Base-by-base conservation (phyloP, 345 rosid genomes). In the Turritis glabra region DNA sequence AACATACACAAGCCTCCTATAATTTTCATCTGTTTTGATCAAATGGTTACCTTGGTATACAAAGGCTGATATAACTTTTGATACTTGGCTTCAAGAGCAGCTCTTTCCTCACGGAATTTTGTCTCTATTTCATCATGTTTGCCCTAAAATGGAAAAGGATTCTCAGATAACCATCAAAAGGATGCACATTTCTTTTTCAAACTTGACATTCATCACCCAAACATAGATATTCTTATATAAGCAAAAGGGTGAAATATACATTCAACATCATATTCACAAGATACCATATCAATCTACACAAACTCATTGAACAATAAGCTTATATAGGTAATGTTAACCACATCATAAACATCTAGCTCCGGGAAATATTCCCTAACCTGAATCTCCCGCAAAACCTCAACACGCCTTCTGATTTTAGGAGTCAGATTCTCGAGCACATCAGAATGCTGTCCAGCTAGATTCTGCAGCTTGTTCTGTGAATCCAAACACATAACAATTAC, bases 41-140 rank as follows among this genome's bases (percentile, higher is more conserved):
- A n/a, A n/a, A n/a, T n/a, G n/a, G n/a, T n/a, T n/a, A 90, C 99
- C 96, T 92, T 90, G 35, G 80, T 56, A 67, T 92, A 95, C 15
- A 95, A 71, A 17, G 99, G 98, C 65, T 88, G 92, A 62, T 92
- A 95, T 44, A 88, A 18, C 73, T 87, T 87, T 65, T 92, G 97
- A 72, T 95, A 95, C 72, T 89, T 92, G 21, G 97, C 96, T 78
- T 90, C 97, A 32, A 90, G 93, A 0, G 85, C 90, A 53, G 97
- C 96, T 71, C 90, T 88, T 79, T 95, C 99, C 84, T 92, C 96
- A 8, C 82, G 84, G 72, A 95, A 92, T 63, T 90, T 88, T 0
- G 96, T 75, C 81, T 89, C 97, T 5, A 95, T 51, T 56, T 86
- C 97, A 81, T 95, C 94, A 62, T 95, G 97, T 65, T 89, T 84